Percentiles rank a stretch among this genome's conserved stretches.
These are phyloP conservation scores for Hymenoscyphus occultus DNA, from an alignment of 2,329 filamentous ascomycete genomes.

Conservation along the genomic window DNA sequence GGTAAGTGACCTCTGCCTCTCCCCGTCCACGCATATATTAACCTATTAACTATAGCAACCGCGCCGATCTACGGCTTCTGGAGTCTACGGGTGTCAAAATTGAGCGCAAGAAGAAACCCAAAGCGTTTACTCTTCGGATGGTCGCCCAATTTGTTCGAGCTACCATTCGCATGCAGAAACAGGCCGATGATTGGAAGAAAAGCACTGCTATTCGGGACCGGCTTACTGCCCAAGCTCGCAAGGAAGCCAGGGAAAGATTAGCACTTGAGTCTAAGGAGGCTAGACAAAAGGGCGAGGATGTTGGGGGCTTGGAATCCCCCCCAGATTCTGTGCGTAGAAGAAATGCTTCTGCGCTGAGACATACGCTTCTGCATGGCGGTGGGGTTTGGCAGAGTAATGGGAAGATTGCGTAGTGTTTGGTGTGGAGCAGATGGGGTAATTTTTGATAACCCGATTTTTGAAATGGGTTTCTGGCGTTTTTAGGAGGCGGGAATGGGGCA, in stretches of 20 bases:
- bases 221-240: slow-evolving; percentile 30
- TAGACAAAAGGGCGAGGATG: background rate
- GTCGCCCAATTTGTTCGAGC: slow-evolving; percentile 50
- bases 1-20: slow-evolving; percentile 58
- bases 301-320: background rate
- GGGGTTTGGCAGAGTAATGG: slow-evolving; percentile 2
- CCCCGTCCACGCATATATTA: slow-evolving; percentile 10
- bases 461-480: background rate
- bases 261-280: slow-evolving; percentile 9
- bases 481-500: background rate
- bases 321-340: background rate
- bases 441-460: background rate
- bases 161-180: slow-evolving; percentile 48
- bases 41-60: slow-evolving; percentile 63
- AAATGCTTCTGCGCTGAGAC: background rate
- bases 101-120: slow-evolving; percentile 18
- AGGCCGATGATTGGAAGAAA: slow-evolving; percentile 48
- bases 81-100: slow-evolving; percentile 70
- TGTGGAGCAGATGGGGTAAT: background rate
- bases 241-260: slow-evolving; percentile 22
- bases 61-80: slow-evolving; percentile 83
- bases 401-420: slow-evolving; percentile 1
- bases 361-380: background rate
- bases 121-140: slow-evolving; percentile 40
- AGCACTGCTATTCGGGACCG: slow-evolving; percentile 45